Conservation (phyloP, 306 rosid genomes). For the Lablab purpureus region DNA sequence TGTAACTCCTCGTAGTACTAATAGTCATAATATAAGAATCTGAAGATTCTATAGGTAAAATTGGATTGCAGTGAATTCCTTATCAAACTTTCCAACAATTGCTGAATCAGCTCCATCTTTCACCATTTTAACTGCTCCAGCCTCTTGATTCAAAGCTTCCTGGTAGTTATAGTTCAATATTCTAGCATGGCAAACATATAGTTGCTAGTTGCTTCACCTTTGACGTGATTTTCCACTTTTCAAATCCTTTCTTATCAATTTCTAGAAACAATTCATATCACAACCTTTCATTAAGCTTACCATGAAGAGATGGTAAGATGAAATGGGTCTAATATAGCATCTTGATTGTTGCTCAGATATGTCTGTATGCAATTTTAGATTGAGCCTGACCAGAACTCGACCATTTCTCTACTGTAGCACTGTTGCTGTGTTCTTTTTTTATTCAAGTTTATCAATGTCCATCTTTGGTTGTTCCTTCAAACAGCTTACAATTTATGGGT, state of each 20-base stretch:
- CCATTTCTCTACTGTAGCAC: conserved; percentile 1
- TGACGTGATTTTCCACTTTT: too few species aligned
- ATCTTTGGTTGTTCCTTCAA: conserved; percentile 23
- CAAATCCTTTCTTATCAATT: too few species aligned
- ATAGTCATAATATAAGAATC: not conserved
- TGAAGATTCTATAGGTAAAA: not conserved
- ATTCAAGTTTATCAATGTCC: not conserved
- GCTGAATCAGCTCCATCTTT: not conserved
- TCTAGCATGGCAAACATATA: too few species aligned
- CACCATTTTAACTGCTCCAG: not conserved
- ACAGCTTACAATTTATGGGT: conserved; percentile 1
- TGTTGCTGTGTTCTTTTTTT: not conserved
- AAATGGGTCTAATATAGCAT: not conserved
- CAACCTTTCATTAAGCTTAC: too few species aligned
- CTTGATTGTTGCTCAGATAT: conserved; percentile 4
- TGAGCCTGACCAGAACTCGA: conserved; percentile 28
- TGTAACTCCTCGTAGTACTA: not conserved
- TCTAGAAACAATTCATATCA: too few species aligned
- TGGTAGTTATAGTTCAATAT: not conserved
- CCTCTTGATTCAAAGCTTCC: not conserved
- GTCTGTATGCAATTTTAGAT: conserved; percentile 12
- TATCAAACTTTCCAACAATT: not conserved
- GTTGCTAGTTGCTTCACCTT: too few species aligned
- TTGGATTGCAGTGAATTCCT: not conserved
- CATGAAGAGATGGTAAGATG: too few species aligned